Conservation (phyloP, 352 stramenopile species). For the Phytophthora cryptogea region DNA sequence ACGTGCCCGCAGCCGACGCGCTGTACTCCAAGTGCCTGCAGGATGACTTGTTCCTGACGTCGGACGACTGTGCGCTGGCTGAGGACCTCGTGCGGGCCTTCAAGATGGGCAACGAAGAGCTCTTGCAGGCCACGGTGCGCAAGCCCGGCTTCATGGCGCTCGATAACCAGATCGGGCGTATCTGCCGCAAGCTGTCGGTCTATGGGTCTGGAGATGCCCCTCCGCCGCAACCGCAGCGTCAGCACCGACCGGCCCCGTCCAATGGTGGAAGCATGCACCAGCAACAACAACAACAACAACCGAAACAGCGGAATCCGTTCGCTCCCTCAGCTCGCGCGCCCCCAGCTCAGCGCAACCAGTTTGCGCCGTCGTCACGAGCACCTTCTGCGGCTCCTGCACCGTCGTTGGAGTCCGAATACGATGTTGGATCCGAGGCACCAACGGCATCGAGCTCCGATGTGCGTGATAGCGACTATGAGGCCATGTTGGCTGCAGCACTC, state of each 20-base stretch:
- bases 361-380: constrained; percentile 36
- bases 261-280: constrained; percentile 3
- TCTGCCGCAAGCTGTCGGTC: constrained; percentile 72
- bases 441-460: constrained; percentile 22
- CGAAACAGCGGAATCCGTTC: constrained; percentile 38
- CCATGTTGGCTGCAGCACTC: constrained; percentile 33
- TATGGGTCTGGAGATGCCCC: constrained; percentile 38
- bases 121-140: constrained; percentile 71
- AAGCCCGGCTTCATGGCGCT: constrained; percentile 80
- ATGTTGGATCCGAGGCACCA: constrained; percentile 20
- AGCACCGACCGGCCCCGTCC: constrained; percentile 30
- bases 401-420: constrained; percentile 33
- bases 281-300: constrained; percentile 34
- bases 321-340: constrained; percentile 28
- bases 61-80: constrained; percentile 75
- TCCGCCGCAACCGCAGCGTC: constrained; percentile 18
- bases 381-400: constrained; percentile 3
- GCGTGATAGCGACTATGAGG: constrained; percentile 42
- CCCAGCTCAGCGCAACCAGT: constrained; percentile 38
- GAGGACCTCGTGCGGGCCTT: constrained; percentile 81
- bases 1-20: constrained; percentile 77
- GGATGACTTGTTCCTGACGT: constrained; percentile 72
- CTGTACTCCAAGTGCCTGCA: constrained; percentile 80
- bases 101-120: constrained; percentile 78
- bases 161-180: constrained; percentile 75